Evolutionary conservation across 1,139 yeast species (phyloP).

Genomic region (Diutina mesorugosa): DNA sequence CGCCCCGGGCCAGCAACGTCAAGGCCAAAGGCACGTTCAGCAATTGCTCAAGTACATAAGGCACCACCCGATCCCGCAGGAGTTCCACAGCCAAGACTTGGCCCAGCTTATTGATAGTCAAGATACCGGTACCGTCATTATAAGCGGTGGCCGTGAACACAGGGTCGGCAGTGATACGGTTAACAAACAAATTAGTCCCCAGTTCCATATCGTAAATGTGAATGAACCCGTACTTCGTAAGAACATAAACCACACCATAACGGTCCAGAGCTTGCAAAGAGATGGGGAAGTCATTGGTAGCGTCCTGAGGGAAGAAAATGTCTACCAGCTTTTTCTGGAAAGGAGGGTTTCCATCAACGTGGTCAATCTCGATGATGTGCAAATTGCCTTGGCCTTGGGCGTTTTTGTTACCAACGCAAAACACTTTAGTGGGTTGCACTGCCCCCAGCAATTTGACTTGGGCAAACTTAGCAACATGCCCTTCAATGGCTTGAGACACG

Average conservation of each 20-base stretch:
- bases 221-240: constrained; percentile 93
- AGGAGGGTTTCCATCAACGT: constrained; percentile 72
- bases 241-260: constrained; percentile 77
- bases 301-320: constrained; percentile 94
- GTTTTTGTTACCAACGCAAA: constrained; percentile 81
- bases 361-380: constrained; percentile 94
- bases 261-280: constrained; percentile 76
- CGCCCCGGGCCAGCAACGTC: constrained; percentile 87
- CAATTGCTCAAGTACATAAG: constrained; percentile 78
- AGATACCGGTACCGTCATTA: constrained; percentile 67
- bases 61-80: constrained; percentile 73
- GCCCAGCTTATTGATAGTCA: constrained; percentile 91
- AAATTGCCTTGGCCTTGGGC: constrained; percentile 78
- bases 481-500: constrained; percentile 94
- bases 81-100: constrained; percentile 91
- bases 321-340: constrained; percentile 87
- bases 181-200: constrained; percentile 86
- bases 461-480: constrained; percentile 92
- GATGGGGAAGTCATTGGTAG: constrained; percentile 93
- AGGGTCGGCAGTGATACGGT: constrained; percentile 93
- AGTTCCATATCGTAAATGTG: constrained; percentile 91
- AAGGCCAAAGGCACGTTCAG: constrained; percentile 82
- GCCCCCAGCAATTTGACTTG: constrained; percentile 64
- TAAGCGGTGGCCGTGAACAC: constrained; percentile 82
- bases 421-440: constrained; percentile 66